These are phyloP conservation scores for Neurospora sp. DNA, from an alignment of 495 filamentous ascomycete genomes.

Conservation along the genomic window DNA sequence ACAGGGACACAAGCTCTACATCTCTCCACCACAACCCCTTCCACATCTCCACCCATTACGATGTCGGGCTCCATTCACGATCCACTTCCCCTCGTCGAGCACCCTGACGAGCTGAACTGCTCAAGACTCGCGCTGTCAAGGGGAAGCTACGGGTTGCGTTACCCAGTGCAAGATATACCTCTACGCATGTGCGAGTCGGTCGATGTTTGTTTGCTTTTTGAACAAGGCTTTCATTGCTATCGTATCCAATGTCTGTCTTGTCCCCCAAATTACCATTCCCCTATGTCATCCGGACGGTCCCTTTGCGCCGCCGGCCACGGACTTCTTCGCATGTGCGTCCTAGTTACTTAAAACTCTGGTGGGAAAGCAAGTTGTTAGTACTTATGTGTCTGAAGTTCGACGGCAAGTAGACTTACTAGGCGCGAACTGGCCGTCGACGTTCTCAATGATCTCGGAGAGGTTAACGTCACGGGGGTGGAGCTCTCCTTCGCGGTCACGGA, in stretches of 20 bases:
- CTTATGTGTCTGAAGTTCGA: background rate
- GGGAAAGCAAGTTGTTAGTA: background rate
- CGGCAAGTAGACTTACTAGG: background rate
- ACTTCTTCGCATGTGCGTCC: background rate
- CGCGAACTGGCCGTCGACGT: constrained; percentile 13
- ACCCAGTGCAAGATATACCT: background rate
- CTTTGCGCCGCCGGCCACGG: background rate
- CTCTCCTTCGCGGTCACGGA: constrained; percentile 7
- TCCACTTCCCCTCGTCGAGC: background rate
- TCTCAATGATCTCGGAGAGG: constrained; percentile 21
- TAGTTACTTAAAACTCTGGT: background rate
- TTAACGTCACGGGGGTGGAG: constrained; percentile 11
- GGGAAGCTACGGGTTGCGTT: background rate
- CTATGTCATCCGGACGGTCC: background rate
- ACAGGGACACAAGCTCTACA: background rate
- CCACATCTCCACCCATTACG: background rate
- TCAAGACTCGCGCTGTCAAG: background rate
- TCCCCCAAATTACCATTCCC: background rate
- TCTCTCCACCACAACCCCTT: background rate
- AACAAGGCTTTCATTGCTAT: background rate
- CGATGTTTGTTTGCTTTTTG: background rate
- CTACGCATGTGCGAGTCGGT: background rate
- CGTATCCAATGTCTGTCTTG: background rate
- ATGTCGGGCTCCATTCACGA: background rate
- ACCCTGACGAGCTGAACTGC: background rate